Percentiles rank a stretch among this genome's conserved stretches.
phyloP scores from a whole-genome alignment of 2,329 filamentous ascomycete species.

The Talaromyces funiculosus region DNA sequence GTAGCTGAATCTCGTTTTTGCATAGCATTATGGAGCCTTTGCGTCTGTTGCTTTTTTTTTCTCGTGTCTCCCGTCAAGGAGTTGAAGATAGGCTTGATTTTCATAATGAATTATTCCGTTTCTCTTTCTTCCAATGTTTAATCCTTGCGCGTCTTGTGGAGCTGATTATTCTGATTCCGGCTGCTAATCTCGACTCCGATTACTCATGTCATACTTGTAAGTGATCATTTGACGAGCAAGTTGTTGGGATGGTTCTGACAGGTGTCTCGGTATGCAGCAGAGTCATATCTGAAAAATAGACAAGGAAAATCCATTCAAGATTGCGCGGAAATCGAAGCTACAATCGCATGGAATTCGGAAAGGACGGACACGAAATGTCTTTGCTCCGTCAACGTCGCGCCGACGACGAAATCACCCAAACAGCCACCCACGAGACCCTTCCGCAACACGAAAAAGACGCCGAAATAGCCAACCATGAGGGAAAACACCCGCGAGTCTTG shows the following conservation, averaged over 20 bases:
- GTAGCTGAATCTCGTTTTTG: slow-evolving; percentile 2
- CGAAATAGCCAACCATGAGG: background rate
- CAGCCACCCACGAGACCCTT: background rate
- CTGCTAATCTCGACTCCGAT: background rate
- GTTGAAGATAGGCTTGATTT: background rate
- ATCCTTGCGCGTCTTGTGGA: background rate
- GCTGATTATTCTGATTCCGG: background rate
- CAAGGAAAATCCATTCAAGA: too few relatives aligned
- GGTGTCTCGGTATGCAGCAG: background rate
- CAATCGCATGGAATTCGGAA: background rate
- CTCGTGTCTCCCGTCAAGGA: background rate
- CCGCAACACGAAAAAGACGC: slow-evolving; percentile 7
- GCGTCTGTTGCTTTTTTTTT: background rate
- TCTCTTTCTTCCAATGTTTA: background rate
- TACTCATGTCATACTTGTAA: background rate
- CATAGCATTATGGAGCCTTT: background rate
- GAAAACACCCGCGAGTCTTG: background rate
- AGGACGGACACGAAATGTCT: slow-evolving; percentile 4
- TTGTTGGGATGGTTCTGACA: background rate
- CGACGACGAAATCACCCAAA: slow-evolving; percentile 5
- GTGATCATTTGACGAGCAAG: background rate
- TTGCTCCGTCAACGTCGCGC: slow-evolving; percentile 10
- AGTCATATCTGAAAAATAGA: background rate
- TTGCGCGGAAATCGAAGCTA: background rate
- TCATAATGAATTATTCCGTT: background rate